Percentiles rank a stretch among this genome's conserved stretches.
phyloP scores from a whole-genome alignment of 176 grass and related monocot genomes.

The Aegilops longissima region DNA sequence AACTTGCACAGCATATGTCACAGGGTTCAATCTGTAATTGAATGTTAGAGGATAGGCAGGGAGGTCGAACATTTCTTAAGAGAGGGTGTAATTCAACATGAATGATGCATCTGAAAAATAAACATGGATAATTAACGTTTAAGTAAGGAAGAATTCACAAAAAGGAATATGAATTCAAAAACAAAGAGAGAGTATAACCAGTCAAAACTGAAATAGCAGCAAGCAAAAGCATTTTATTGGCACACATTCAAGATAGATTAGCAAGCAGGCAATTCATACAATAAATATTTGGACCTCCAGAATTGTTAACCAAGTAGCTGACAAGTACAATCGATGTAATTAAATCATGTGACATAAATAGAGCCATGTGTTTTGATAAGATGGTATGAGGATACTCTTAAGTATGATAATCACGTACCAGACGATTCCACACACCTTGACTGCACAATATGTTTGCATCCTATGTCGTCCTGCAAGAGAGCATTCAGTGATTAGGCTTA shows the following conservation, averaged over 20 bases:
- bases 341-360: not conserved
- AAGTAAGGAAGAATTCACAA: not conserved
- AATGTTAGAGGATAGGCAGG: not conserved
- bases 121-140: not conserved
- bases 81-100: not conserved
- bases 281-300: not conserved
- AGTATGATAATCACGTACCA: slow-evolving; percentile 25
- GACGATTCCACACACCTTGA: slow-evolving; percentile 48
- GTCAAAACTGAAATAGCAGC: not conserved
- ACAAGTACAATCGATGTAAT: not conserved
- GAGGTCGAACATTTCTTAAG: not conserved
- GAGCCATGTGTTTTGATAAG: not conserved
- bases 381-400: not conserved
- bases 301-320: not conserved
- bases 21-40: not conserved
- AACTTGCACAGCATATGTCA: not conserved
- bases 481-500: not conserved
- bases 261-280: not conserved
- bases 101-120: not conserved
- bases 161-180: not conserved
- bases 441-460: slow-evolving; percentile 18
- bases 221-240: not conserved
- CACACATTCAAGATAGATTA: not conserved
- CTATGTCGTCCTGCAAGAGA: slow-evolving; percentile 40
- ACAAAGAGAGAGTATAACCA: not conserved